These are phyloP conservation scores for Elsinoe arachidis DNA, from an alignment of 2,329 filamentous ascomycete genomes.

Conservation along the genomic window DNA sequence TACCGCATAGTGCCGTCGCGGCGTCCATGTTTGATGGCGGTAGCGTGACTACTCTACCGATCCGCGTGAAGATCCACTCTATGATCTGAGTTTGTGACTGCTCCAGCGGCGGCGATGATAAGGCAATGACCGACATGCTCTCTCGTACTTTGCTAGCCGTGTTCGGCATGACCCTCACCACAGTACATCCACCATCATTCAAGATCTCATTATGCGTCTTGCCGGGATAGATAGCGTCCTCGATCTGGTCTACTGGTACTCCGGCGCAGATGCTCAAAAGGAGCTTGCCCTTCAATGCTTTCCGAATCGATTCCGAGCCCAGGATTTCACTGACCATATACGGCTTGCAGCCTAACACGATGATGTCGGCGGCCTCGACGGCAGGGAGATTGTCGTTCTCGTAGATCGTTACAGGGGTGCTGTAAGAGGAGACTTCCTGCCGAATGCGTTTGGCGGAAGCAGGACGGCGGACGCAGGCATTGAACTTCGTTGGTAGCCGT, in stretches of 20 bases:
- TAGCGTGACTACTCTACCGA: slow-evolving; percentile 62
- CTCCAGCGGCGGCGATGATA: slow-evolving; percentile 49
- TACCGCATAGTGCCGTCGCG: slow-evolving; percentile 64
- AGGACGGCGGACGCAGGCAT: slow-evolving; percentile 68
- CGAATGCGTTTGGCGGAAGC: slow-evolving; percentile 62
- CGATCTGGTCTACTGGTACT: slow-evolving; percentile 60
- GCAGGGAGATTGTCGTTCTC: slow-evolving; percentile 64
- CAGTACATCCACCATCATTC: slow-evolving; percentile 45
- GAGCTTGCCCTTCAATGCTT: slow-evolving; percentile 69
- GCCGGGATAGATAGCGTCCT: slow-evolving; percentile 52
- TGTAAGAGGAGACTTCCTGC: slow-evolving; percentile 55
- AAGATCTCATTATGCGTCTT: slow-evolving; percentile 40
- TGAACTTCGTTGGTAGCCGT: slow-evolving; percentile 63
- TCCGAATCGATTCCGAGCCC: slow-evolving; percentile 55
- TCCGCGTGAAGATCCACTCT: slow-evolving; percentile 67
- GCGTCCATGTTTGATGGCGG: slow-evolving; percentile 62
- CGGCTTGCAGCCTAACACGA: slow-evolving; percentile 75
- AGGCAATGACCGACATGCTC: slow-evolving; percentile 70
- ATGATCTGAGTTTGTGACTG: slow-evolving; percentile 49
- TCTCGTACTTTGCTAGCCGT: slow-evolving; percentile 70
- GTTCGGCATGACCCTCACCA: slow-evolving; percentile 79
- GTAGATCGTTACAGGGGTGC: slow-evolving; percentile 54
- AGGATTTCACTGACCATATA: slow-evolving; percentile 64
- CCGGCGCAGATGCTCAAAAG: slow-evolving; percentile 76
- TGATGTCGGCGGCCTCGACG: slow-evolving; percentile 58